Evolutionary conservation across 768 basidiomycete genomes (phyloP).

Genomic region (Hygrocybe coccinea): DNA sequence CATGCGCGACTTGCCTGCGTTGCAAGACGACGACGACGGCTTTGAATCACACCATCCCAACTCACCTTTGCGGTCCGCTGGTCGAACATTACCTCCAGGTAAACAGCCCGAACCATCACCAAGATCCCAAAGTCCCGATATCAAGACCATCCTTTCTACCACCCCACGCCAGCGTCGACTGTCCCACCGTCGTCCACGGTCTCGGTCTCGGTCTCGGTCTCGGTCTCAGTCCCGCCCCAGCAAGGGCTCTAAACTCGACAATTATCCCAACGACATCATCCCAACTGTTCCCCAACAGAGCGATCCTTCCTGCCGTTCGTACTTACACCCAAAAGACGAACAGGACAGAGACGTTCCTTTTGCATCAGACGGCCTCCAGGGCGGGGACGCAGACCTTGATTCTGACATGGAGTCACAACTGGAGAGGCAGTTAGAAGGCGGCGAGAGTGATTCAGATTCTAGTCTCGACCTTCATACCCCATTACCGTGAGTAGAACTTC

Average conservation of each 20-base stretch:
- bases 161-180: slow-evolving; percentile 30
- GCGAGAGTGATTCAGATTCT: slow-evolving; percentile 47
- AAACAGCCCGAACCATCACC: slow-evolving; percentile 2
- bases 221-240: not conserved
- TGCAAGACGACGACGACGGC: slow-evolving; percentile 19
- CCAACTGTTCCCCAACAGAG: not conserved
- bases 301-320: not conserved
- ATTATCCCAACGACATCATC: not conserved
- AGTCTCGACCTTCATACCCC: slow-evolving; percentile 67
- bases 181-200: slow-evolving; percentile 2
- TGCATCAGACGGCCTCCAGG: slow-evolving; percentile 15
- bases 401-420: slow-evolving; percentile 13
- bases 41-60: slow-evolving; percentile 20
- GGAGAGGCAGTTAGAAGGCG: slow-evolving; percentile 22
- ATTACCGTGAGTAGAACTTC: slow-evolving; percentile 48
- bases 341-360: not conserved
- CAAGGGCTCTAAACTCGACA: not conserved
- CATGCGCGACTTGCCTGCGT: slow-evolving; percentile 27
- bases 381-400: slow-evolving; percentile 12
- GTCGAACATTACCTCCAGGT: not conserved
- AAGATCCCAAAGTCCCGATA: slow-evolving; percentile 33
- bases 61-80: slow-evolving; percentile 9
- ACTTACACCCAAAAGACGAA: not conserved
- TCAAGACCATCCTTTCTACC: slow-evolving; percentile 35
- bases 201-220: slow-evolving; percentile 1